These are phyloP conservation scores for Entomortierella beljakovae DNA, from an alignment of 192 early-diverging fungal genomes.

Conservation along the genomic window DNA sequence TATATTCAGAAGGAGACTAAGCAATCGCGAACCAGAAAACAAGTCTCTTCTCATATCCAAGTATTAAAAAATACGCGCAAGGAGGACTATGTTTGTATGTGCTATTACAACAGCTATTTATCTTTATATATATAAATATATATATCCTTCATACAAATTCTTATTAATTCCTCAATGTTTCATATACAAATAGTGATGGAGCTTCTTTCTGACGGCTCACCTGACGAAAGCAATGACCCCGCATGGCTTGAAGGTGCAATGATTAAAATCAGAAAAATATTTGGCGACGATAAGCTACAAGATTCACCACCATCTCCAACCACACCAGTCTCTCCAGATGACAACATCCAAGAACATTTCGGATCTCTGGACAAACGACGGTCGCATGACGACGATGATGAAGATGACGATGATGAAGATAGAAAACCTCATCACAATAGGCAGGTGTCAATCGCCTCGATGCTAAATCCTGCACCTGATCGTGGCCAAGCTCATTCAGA, in stretches of 20 bases:
- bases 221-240: slow-evolving; percentile 31
- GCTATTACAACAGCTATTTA: too few species aligned
- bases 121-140: too few species aligned
- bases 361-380: background rate
- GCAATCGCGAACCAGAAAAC: slow-evolving; percentile 76
- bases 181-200: slow-evolving; percentile 52
- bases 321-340: slow-evolving; percentile 32
- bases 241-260: slow-evolving; percentile 31
- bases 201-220: slow-evolving; percentile 33
- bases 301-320: slow-evolving; percentile 15
- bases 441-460: slow-evolving; percentile 45
- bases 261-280: slow-evolving; percentile 26
- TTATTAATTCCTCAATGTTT: too few species aligned
- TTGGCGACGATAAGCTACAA: slow-evolving; percentile 21
- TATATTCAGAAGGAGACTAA: slow-evolving; percentile 76
- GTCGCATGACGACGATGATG: background rate
- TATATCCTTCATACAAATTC: too few species aligned
- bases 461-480: slow-evolving; percentile 34
- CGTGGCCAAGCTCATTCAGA: background rate
- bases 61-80: slow-evolving; percentile 80
- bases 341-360: slow-evolving; percentile 9
- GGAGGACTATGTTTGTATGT: slow-evolving; percentile 59
- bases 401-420: slow-evolving; percentile 12
- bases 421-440: slow-evolving; percentile 29
- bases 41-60: slow-evolving; percentile 84